These are phyloP conservation scores for Setaria viridis DNA, from an alignment of 202 grass and related monocot genomes.

Conservation along the genomic window DNA sequence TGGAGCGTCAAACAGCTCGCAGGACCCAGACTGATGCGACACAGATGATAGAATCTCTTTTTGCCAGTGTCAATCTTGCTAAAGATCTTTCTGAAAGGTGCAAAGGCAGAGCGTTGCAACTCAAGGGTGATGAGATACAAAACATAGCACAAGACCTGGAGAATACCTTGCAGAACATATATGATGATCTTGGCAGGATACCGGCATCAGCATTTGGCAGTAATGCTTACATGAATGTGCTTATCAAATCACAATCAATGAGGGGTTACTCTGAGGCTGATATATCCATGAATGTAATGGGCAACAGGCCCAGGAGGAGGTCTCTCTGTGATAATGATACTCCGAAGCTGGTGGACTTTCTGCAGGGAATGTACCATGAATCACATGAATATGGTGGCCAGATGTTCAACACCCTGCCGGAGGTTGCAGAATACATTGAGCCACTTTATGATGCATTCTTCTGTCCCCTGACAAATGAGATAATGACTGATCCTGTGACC, in stretches of 20 bases:
- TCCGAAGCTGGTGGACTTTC: slow-evolving; percentile 64
- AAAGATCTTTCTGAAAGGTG: slow-evolving; percentile 74
- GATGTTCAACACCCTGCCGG: slow-evolving; percentile 48
- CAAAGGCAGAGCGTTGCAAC: slow-evolving; percentile 48
- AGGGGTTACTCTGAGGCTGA: slow-evolving; percentile 33
- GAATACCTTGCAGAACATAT: slow-evolving; percentile 65
- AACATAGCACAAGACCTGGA: slow-evolving; percentile 69
- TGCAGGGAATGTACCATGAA: slow-evolving; percentile 65
- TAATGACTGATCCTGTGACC: slow-evolving; percentile 84
- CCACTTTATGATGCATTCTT: slow-evolving; percentile 84
- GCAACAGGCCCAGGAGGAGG: slow-evolving; percentile 34
- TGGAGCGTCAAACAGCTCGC: slow-evolving; percentile 59
- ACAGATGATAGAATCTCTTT: slow-evolving; percentile 61
- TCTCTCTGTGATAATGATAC: slow-evolving; percentile 37
- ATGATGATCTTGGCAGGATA: slow-evolving; percentile 69
- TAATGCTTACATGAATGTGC: slow-evolving; percentile 46
- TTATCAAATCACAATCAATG: slow-evolving; percentile 35
- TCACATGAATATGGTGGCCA: slow-evolving; percentile 45
- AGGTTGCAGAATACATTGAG: slow-evolving; percentile 65
- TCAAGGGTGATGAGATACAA: slow-evolving; percentile 55
- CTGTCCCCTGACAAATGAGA: slow-evolving; percentile 80
- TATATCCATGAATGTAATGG: slow-evolving; percentile 37
- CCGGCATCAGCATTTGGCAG: slow-evolving; percentile 57
- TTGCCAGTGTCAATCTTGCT: slow-evolving; percentile 62
- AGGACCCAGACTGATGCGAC: slow-evolving; percentile 42